A percentile compares a stretch with the other conserved stretches of the same genome.
Evolutionary conservation across 2,329 filamentous ascomycete species (phyloP).

Genomic region (Aspergillus novoparasiticus): DNA sequence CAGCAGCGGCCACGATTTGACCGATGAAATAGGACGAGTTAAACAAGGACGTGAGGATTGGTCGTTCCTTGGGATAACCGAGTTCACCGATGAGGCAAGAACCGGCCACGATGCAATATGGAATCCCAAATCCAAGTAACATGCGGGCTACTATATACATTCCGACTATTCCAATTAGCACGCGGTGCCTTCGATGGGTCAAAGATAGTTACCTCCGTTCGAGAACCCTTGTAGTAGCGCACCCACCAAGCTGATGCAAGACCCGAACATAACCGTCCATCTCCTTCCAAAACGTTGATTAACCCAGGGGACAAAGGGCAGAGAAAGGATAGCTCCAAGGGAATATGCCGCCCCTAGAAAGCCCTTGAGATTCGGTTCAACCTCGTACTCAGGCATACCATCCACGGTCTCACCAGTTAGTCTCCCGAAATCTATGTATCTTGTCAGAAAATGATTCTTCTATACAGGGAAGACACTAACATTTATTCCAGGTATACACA

Average conservation of each 20-base stretch:
- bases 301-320: constrained; percentile 60
- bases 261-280: constrained; percentile 60
- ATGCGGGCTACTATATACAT: constrained; percentile 65
- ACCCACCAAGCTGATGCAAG: constrained; percentile 57
- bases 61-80: constrained; percentile 62
- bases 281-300: constrained; percentile 60
- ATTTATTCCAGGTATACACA: constrained; percentile 42
- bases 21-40: constrained; percentile 51
- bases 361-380: constrained; percentile 40
- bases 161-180: constrained; percentile 39
- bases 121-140: constrained; percentile 64
- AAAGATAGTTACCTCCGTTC: constrained; percentile 42
- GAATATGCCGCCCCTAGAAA: constrained; percentile 63
- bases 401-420: constrained; percentile 22
- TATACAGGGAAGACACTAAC: constrained; percentile 22
- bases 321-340: constrained; percentile 59
- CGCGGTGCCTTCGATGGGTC: neutral
- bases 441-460: constrained; percentile 10
- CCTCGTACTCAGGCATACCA: constrained; percentile 21
- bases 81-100: constrained; percentile 63
- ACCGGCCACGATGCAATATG: constrained; percentile 61
- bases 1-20: constrained; percentile 31
- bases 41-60: constrained; percentile 62
- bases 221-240: constrained; percentile 60
- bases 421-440: constrained; percentile 23